Base-by-base conservation (phyloP, 495 filamentous ascomycete species). In the Platismatia glauca region DNA sequence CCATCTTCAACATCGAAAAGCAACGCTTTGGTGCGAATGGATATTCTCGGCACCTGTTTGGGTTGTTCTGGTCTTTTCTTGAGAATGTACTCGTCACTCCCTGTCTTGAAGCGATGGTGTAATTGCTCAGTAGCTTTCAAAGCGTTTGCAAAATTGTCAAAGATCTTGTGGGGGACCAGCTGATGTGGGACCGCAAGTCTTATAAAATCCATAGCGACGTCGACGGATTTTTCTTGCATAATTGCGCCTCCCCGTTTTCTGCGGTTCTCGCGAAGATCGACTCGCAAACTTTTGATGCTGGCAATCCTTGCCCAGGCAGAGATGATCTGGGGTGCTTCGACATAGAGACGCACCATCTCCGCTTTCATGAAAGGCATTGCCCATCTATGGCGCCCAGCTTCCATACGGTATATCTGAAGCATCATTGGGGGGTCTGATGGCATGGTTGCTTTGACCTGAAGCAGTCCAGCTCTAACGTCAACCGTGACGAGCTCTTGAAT, bases 1-100 rank as follows among this genome's bases (percentile, higher is more conserved):
- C 94, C 91, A 72, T 99, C 94, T 73, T 99, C 94, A 55, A 99
- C 76, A 64, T 96, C 90, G 62, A 97, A 90, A 29, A 96, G 75
- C 13, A 97, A 72, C 0, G 86, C 88, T 70, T 88, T 91, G 57
- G 86, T 88, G 53, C 90, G 83, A 3, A 99, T 55, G 0, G 90
- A 90, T 16, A 97, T 74, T 68, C 86, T 90, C 9, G 94, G 95
- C 7, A 97, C 83, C 48, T 82, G 81, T 70, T 91, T 97, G 1
- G 95, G 90, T 11, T 79, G 85, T 72, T 96, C 89, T 0, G 94
- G 89, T 24, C 79, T 77, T 74, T 93, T 93, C 4, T 87, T 84
- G 12, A 94, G 81, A 11, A 92, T 84, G 71, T 96, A 92, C 59
- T 96, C 91, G 62, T 89, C 86, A n/a, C 83, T 87, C 4, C 86